phyloP scores from a whole-genome alignment of 768 basidiomycete species.

The Pleurotus giganteus region DNA sequence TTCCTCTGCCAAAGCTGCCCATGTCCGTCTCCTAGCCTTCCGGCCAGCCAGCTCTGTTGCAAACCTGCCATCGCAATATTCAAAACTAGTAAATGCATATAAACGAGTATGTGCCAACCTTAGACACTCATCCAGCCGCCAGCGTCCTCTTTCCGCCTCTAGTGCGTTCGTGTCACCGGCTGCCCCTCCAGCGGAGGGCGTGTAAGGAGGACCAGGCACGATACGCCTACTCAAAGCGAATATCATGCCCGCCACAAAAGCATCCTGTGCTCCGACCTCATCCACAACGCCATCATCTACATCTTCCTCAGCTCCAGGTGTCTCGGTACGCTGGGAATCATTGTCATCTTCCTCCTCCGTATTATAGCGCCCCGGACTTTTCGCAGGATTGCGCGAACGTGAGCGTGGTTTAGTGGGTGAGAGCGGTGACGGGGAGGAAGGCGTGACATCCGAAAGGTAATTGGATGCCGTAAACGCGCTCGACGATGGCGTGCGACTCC shows the following conservation, averaged over 20 bases:
- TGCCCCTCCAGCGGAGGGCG: slow-evolving; percentile 48
- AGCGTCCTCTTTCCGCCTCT: slow-evolving; percentile 51
- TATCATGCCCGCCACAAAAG: slow-evolving; percentile 87
- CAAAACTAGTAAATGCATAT: no score
- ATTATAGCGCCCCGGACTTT: slow-evolving; percentile 28
- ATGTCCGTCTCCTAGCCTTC: slow-evolving; percentile 59
- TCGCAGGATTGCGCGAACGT: slow-evolving; percentile 8
- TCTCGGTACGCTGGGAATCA: slow-evolving; percentile 61
- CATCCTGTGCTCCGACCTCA: slow-evolving; percentile 77
- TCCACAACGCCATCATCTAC: slow-evolving; percentile 50
- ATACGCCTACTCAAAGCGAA: slow-evolving; percentile 72
- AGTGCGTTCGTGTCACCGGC: slow-evolving; percentile 21
- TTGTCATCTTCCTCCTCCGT: slow-evolving; percentile 47
- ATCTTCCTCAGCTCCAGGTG: slow-evolving; percentile 32
- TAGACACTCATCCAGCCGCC: slow-evolving; percentile 82
- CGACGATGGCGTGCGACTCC: slow-evolving; percentile 53
- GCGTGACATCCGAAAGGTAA: slow-evolving; percentile 28
- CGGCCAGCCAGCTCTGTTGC: slow-evolving; percentile 82
- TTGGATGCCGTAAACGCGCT: slow-evolving; percentile 49
- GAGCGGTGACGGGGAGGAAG: slow-evolving; percentile 22
- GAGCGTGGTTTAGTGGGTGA: slow-evolving; percentile 10
- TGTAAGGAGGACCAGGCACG: slow-evolving; percentile 76
- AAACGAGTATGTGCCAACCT: slow-evolving; percentile 39
- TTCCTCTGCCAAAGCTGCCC: slow-evolving; percentile 71
- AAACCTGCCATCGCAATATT: slow-evolving; percentile 49